Conservation (phyloP, 192 early-diverging fungal genomes). For the Neocallimastix lanati region DNA sequence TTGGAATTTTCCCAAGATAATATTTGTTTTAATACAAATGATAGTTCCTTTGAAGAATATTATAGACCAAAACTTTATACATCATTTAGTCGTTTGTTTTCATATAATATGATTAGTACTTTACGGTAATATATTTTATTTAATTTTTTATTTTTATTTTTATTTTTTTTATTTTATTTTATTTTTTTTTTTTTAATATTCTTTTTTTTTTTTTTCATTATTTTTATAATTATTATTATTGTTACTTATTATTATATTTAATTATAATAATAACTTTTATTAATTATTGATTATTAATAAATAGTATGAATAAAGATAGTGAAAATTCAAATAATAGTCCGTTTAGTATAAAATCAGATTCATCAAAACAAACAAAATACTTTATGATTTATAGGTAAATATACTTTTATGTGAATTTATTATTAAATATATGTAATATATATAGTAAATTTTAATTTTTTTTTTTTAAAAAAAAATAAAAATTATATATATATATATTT, state of each 20-base stretch:
- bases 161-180: too few relatives aligned
- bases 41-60: constrained; percentile 69
- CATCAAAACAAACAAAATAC: constrained; percentile 6
- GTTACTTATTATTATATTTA: too few relatives aligned
- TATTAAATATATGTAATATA: too few relatives aligned
- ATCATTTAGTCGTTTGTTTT: constrained; percentile 57
- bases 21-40: constrained; percentile 6
- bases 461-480: too few relatives aligned
- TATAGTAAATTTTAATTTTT: too few relatives aligned
- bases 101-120: constrained; percentile 74
- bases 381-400: constrained; percentile 19
- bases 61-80: constrained; percentile 65
- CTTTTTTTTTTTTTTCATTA: too few relatives aligned
- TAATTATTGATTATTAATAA: background rate
- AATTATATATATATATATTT: too few relatives aligned
- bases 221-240: too few relatives aligned
- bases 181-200: too few relatives aligned
- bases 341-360: constrained; percentile 21
- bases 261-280: too few relatives aligned
- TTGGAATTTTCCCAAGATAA: background rate
- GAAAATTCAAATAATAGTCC: constrained; percentile 15
- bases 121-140: background rate
- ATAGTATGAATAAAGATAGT: background rate
- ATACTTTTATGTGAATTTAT: too few relatives aligned
- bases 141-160: too few relatives aligned